Evolutionary conservation across 192 early-diverging fungal species (phyloP), one percentile per base, ranked within the genome.

Genomic region (Umbelopsis sp.): DNA sequence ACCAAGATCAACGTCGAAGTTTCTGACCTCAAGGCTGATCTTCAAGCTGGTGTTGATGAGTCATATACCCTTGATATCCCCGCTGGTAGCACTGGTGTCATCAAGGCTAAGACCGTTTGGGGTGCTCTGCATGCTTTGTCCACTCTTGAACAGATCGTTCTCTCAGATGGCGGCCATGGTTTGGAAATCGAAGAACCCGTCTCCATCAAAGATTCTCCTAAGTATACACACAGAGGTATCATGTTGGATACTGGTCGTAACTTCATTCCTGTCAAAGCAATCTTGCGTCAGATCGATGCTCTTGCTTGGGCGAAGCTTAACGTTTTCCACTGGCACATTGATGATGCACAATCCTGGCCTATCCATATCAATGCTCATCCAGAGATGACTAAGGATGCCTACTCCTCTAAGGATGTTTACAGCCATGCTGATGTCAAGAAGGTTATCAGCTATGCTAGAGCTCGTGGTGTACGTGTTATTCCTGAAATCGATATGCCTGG

Each of bases 401-500:
- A 91, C 76, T 77, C 80, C 17, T 38, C 79, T 5, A 74, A 56
- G 44, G 83, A 89, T 82, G 77, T 71, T 41, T 95, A 96, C 83
- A 86, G 87, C 32, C 85, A 91, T 50, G 54, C 71, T 10, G 92
- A 95, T 38, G 85, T 95, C 32, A 24, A 81, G 43, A 72, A 77
- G 1, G 73, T 96, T 20, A 84, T 95, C 59, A 65, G 84, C 21
- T 95, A 92, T 70, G 93, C 87, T 4, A 74, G 69, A 43, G 76
- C 80, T 54, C 83, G 92, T 34, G 93, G 91, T 16, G 87, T 95
- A 52, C 87, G 95, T 21, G 80, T 96, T 22, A 91, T 95, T 68
- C 93, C 93, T 3, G 95, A 96, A 74, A 85, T 94, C 51, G 93
- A 96, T 71, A 90, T 95, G 85, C 93, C 93, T 0, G 93, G 92